A percentile compares a stretch with the other conserved stretches of the same genome.
Conservation (phyloP, 2,329 filamentous ascomycete genomes). For the Biscogniauxia marginata region DNA sequence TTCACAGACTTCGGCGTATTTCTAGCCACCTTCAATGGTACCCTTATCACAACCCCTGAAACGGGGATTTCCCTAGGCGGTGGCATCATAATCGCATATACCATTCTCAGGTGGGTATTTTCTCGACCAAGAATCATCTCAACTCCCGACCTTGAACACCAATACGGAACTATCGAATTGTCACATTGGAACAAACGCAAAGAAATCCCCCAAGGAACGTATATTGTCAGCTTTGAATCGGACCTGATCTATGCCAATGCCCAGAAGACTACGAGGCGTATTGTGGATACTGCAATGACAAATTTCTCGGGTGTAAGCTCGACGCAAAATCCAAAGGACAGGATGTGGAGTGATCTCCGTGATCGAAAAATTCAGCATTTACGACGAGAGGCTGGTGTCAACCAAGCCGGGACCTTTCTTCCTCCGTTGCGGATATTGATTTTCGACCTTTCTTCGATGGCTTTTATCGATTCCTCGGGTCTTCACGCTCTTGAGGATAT, state of each 20-base stretch:
- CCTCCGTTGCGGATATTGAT: not conserved
- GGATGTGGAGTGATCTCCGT: not conserved
- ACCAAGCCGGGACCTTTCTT: not conserved
- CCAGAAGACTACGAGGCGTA: not conserved
- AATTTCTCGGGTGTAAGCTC: not conserved
- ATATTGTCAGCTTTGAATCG: not conserved
- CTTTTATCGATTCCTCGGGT: not conserved
- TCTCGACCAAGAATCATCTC: not conserved
- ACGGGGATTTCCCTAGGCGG: not conserved
- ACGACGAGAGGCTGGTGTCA: not conserved
- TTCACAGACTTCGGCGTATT: not conserved
- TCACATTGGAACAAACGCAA: not conserved
- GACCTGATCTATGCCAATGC: not conserved
- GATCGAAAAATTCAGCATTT: not conserved
- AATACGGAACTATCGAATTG: not conserved
- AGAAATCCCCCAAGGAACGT: not conserved
- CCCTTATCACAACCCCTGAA: not conserved
- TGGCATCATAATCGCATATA: not conserved
- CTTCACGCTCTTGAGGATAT: not conserved
- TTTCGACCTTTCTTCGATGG: not conserved
- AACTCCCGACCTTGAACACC: not conserved
- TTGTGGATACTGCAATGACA: not conserved
- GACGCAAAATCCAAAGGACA: not conserved
- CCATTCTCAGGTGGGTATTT: not conserved
- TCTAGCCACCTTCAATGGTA: not conserved